Evolutionary conservation across 768 basidiomycete genomes (phyloP), one percentile per base, ranked within the genome.

Genomic region (Boletus insuetus): DNA sequence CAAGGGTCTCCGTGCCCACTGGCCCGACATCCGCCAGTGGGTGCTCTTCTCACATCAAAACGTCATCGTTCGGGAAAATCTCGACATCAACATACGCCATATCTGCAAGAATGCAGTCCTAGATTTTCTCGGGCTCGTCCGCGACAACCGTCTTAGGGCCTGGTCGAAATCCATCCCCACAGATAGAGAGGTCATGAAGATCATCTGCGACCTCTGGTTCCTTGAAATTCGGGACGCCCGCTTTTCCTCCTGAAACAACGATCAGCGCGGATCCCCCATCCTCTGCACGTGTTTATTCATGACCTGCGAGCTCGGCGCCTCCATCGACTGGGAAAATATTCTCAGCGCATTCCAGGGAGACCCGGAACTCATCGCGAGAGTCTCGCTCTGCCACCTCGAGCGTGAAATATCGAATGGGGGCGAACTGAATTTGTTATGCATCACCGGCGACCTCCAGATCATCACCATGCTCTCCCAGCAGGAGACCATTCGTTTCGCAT

Each of bases 371-470:
- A 47, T 69, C 32, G 60, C 68, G 3, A 56, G 49, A 22, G 53
- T 51, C 37, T 54, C 67, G 0, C 62, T 70, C 14, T 54, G 56
- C 41, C 69, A 70, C 37, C 63, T 70, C 12, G 60, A 61, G 19
- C 58, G 49, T 8, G 67, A 70, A 46, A 58, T 66, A 14, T 54
- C 55, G 14, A 64, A 48, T 13, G 26, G 26, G 9, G 44, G 39
- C 3, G n/a, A 53, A 16, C 48, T 60, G 45, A 67, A 69, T 47
- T n/a, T 70, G 6, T 35, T 51, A 26, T 69, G 69, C 20, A 51
- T 70, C 9, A 64, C 61, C 10, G 69, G 64, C 67, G 69, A 70
- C 26, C 48, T 64, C 40, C 69, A 70, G 24, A 64, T 69, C 43
- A 31, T 69, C 45, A 62, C 62, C 12, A 38, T 51, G 8, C 44